Base-by-base conservation (phyloP, 1,139 yeast genomes). In the Yamadazyma taylorii region DNA sequence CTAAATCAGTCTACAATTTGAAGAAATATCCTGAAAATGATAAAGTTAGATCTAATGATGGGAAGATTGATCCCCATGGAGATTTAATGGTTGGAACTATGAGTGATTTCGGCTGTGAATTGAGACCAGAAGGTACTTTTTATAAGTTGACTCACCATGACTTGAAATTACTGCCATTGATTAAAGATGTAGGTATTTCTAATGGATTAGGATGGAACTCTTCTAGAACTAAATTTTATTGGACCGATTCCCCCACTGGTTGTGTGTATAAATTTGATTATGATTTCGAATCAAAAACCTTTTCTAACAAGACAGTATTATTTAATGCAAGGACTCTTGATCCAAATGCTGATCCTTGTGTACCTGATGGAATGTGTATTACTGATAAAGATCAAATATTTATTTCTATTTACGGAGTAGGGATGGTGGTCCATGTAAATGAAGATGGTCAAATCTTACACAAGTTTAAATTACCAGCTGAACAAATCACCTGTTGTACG, bases 311-410 rank as follows among this genome's bases (percentile, higher is more conserved):
- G 38, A 4, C 16, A 13, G 55, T 60, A 16, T 73, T 72, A 46
- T 62, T 81, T 32, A 62, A 73, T 30, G 51, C 74, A 24, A 60
- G 59, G 29, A 61, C 65, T 12, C 45, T 62, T 45, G 56, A 40
- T 52, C 53, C 35, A 45, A 62, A 41, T 2, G 41, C 41, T 11
- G 42, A 42, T n/a, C 40, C 34, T 22, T 70, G 83, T 2, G 92
- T 79, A 52, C 96, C 97, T 0, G 97, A 90, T 58, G 97, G 97
- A 24, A 69, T 85, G 48, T 70, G 81, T 15, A 63, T 85, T 45
- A 79, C 86, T 35, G 60, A 61, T 8, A 71, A 77, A 33, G 85
- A 82, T n/a, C 71, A 78, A 39, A 57, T 90, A 26, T 86, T 78
- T 63, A 65, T 81, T 2, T 85, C 95, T 0, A 75, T 86, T 8